Conservation (phyloP, 202 grass and related monocot species). For the Setaria viridis region DNA sequence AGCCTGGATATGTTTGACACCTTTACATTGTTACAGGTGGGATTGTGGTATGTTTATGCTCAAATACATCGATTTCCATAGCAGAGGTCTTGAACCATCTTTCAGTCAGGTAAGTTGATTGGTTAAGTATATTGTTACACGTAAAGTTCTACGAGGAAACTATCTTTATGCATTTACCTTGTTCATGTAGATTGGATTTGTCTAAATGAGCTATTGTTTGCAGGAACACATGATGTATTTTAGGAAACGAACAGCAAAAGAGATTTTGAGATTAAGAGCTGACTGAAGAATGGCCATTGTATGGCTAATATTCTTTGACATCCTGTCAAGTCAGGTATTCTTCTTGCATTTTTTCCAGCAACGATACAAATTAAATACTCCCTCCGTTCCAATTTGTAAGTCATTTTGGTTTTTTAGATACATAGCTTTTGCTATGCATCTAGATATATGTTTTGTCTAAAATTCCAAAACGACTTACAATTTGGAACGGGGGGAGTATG, state of each 20-base stretch:
- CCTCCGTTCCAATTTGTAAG: no score
- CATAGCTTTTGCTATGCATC: no score
- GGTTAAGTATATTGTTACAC: slow-evolving; percentile 3
- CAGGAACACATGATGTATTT: slow-evolving; percentile 86
- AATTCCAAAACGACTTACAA: no score
- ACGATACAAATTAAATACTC: background rate
- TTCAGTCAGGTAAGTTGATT: slow-evolving; percentile 70
- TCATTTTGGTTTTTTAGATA: no score
- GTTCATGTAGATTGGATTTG: background rate
- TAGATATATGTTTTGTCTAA: no score
- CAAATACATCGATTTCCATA: slow-evolving; percentile 81
- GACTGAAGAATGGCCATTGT: slow-evolving; percentile 43
- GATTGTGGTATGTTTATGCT: slow-evolving; percentile 97
- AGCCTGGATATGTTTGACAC: slow-evolving; percentile 31
- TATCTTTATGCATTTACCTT: background rate
- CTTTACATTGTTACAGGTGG: slow-evolving; percentile 60
- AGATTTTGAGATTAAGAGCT: slow-evolving; percentile 76
- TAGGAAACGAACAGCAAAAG: slow-evolving; percentile 73
- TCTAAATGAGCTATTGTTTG: slow-evolving; percentile 42
- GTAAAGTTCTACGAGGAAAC: background rate
- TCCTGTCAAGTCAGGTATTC: slow-evolving; percentile 35
- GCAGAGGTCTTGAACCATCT: slow-evolving; percentile 58
- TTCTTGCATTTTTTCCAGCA: slow-evolving; percentile 16
- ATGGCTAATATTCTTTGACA: slow-evolving; percentile 22
- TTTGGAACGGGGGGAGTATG: no score